Conservation (phyloP, 164 flowering plant species). For the Paratinospora sagittata region DNA sequence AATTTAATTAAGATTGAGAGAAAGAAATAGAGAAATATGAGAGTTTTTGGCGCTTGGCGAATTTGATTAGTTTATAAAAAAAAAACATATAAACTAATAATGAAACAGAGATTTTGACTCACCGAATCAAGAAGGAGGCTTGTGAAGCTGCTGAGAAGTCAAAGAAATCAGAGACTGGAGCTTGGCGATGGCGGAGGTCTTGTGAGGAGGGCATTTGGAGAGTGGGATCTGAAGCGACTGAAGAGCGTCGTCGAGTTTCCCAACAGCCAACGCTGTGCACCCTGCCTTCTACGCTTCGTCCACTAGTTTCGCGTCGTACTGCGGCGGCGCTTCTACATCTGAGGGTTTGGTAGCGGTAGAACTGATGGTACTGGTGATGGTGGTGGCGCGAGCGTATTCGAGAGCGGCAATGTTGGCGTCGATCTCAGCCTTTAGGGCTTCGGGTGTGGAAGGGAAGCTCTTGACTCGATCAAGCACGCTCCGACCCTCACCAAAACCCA, state of each 20-base stretch:
- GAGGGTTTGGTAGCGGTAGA: constrained; percentile 18
- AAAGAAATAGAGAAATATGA: too few relatives aligned
- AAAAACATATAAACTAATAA: too few relatives aligned
- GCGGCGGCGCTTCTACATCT: neutral
- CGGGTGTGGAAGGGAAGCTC: constrained; percentile 39
- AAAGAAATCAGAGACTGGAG: constrained; percentile 61
- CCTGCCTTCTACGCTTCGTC: constrained; percentile 74
- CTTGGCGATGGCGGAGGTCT: constrained; percentile 58
- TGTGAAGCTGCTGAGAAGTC: constrained; percentile 47
- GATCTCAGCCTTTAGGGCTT: constrained; percentile 68
- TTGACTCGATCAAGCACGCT: constrained; percentile 56
- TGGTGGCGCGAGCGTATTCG: constrained; percentile 53
- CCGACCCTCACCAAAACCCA: constrained; percentile 58
- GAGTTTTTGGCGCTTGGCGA: too few relatives aligned
- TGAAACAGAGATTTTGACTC: too few relatives aligned
- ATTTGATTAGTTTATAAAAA: too few relatives aligned
- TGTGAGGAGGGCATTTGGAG: constrained; percentile 70
- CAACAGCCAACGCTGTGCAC: constrained; percentile 60
- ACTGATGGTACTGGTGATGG: too few relatives aligned
- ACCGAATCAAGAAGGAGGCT: constrained; percentile 1
- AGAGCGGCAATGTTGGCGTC: constrained; percentile 49
- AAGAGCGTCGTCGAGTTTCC: constrained; percentile 62
- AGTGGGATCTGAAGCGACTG: constrained; percentile 49
- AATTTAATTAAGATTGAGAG: too few relatives aligned
- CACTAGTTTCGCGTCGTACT: constrained; percentile 49